Base-by-base conservation (phyloP, 108 stramenopile species). In the Fistulifera solaris region DNA sequence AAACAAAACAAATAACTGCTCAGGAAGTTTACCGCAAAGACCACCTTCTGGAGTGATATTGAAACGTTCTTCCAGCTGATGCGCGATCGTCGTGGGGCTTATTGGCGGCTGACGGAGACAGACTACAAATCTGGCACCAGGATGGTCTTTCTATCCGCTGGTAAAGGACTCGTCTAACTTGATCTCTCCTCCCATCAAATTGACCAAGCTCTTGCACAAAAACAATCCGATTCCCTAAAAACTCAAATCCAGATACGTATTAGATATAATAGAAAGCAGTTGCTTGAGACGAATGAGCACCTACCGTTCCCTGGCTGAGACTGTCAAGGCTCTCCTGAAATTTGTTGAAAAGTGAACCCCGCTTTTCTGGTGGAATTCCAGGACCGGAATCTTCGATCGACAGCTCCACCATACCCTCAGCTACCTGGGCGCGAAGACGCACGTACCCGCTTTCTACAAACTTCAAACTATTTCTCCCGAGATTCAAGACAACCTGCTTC, bases 221-320 rank as follows among this genome's bases (percentile, higher is more conserved):
- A 40, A 67, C 21, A 79, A 44, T 0, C 77, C 77, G 28, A 79
- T 79, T n/a, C 73, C 73, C 67, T 68, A 54, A 8, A n/a, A n/a
- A n/a, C 41, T 15, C 43, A 59, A 52, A 52, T 24, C 24, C n/a
- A n/a, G n/a, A n/a, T n/a, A n/a, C n/a, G n/a, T n/a, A n/a, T n/a
- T n/a, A 19, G 3, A 17, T 8, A 19, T 8, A 21, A 19, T 5
- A 11, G 6, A 21, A 17, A 45, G 3, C 19, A 17, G 44, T 8
- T 11, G 11, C 44, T 11, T 31, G 27, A 16, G 17, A 15, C 3
- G 6, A 35, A 1, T 7, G 23, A 58, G 40, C 11, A 62, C 58
- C 14, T 47, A 67, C 50, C 12, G 57, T 72, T 54, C n/a, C 70
- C 70, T 52, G 71, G 31, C 52, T 54, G 25, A 72, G 49, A 13